Percentiles rank a stretch among this genome's conserved stretches.
Conservation (phyloP, 164 flowering plant genomes). For the Nymphaea thermarum region DNA sequence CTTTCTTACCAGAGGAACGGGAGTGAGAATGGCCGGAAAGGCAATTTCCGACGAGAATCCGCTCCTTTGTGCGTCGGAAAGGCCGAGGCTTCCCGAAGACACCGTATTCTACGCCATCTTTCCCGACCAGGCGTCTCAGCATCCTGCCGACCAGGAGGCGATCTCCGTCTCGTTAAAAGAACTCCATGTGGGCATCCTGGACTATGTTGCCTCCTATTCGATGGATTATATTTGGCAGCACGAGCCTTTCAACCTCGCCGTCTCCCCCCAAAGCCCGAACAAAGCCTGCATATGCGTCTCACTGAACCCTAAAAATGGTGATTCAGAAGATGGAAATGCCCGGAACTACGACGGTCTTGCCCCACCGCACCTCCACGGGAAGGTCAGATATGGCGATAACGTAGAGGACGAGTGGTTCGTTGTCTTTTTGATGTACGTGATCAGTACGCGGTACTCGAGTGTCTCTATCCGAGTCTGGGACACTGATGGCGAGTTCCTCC, state of each 20-base stretch:
- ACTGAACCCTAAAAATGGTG: neutral
- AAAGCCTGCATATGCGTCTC: slow-evolving; percentile 8
- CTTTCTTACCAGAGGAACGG: neutral
- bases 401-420: slow-evolving; percentile 96
- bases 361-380: slow-evolving; percentile 55
- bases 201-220: slow-evolving; percentile 32
- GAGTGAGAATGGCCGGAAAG: neutral
- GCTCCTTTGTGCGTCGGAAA: neutral
- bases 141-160: slow-evolving; percentile 2
- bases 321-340: neutral
- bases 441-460: slow-evolving; percentile 27
- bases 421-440: slow-evolving; percentile 58
- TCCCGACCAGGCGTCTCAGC: slow-evolving; percentile 36
- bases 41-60: neutral
- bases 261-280: slow-evolving; percentile 17
- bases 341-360: neutral
- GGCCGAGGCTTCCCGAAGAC: slow-evolving; percentile 51
- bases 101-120: slow-evolving; percentile 60
- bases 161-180: slow-evolving; percentile 7
- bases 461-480: slow-evolving; percentile 58
- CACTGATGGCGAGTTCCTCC: slow-evolving; percentile 82
- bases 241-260: slow-evolving; percentile 60
- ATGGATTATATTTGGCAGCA: slow-evolving; percentile 77
- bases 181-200: slow-evolving; percentile 61
- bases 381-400: slow-evolving; percentile 67